These are phyloP conservation scores for Colletotrichum higginsianum DNA, from an alignment of 2,329 filamentous ascomycete species.

Conservation along the genomic window DNA sequence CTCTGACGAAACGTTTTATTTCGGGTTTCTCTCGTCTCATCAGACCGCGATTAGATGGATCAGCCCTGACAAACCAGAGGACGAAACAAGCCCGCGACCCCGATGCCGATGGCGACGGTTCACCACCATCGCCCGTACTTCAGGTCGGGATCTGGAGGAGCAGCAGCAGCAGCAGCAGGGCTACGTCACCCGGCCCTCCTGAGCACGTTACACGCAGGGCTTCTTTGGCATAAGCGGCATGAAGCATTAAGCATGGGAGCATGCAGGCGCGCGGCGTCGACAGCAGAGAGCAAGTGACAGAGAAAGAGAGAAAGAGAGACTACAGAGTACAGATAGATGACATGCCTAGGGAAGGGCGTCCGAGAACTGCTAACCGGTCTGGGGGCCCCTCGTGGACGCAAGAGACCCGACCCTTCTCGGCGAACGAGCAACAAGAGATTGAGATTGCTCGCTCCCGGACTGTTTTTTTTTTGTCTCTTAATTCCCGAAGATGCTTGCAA, in stretches of 20 bases:
- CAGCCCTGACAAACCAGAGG: conserved; percentile 36
- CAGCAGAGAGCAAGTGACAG: background rate
- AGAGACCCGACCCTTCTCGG: conserved; percentile 15
- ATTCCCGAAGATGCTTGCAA: conserved; percentile 39
- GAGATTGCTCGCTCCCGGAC: conserved; percentile 29
- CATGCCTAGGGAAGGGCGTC: background rate
- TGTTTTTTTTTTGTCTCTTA: conserved; percentile 1
- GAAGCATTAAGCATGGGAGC: conserved; percentile 9
- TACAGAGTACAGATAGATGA: background rate
- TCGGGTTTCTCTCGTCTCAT: conserved; percentile 15
- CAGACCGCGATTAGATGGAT: conserved; percentile 27
- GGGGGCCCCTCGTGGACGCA: background rate
- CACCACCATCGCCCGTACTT: background rate
- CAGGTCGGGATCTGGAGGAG: conserved; percentile 15
- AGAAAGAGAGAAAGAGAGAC: no score
- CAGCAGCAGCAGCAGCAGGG: background rate
- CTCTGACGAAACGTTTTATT: conserved; percentile 26
- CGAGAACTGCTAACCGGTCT: conserved; percentile 4
- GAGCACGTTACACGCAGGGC: conserved; percentile 13
- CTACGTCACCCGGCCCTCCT: conserved; percentile 24
- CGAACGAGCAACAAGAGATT: conserved; percentile 8
- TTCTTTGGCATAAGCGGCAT: conserved; percentile 22
- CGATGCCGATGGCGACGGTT: conserved; percentile 4
- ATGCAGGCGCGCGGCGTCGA: conserved; percentile 32
- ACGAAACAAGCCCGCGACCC: conserved; percentile 36